Evolutionary conservation across 306 rosid genomes (phyloP), one percentile per base, ranked within the genome.

Genomic region (Abrus precatorius): DNA sequence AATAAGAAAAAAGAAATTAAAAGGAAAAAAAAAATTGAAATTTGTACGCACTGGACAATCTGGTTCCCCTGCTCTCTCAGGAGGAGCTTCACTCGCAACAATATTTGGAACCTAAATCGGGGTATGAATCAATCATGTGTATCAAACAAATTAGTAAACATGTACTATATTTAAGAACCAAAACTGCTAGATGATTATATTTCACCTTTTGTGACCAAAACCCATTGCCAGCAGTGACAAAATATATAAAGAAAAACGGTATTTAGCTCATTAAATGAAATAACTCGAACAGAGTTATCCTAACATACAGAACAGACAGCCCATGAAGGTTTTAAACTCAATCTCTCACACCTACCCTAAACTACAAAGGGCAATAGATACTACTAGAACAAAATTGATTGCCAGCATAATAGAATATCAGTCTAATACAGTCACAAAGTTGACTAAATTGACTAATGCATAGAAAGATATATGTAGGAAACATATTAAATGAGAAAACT

Each of bases 11-110:
- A 5, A 34, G 13, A 6, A 5, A 20, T 20, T 20, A 20, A 2
- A 0, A 36, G 13, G 7, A 38, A 40, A 48, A 34, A 9, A 33
- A 71, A 43, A 63, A 60, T 27, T 71, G 70, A 9, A 60, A 81
- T 75, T 63, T 76, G 57, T 82, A 88, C 98, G 88, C 84, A 95
- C 99, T 3, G 98, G 98, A 84, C 99, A 95, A 85, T 95, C 99
- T 78, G 93, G 97, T 55, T 75, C 89, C 84, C 94, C 98, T 45
- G 89, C 91, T 86, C 96, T 95, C 89, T 93, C 99, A 0, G 98
- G 98, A 78, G 85, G 98, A 47, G 85, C 77, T 69, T 93, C 99
- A 84, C 84, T 87, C 62, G 86, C 56, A 79, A 86, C 86, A 52
- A 72, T 52, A 86, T 65, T 89, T 73, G 93, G 95, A 72, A 93